These are phyloP conservation scores for Akanthomyces uredinophilus DNA, from an alignment of 2,329 filamentous ascomycete genomes.

Conservation along the genomic window DNA sequence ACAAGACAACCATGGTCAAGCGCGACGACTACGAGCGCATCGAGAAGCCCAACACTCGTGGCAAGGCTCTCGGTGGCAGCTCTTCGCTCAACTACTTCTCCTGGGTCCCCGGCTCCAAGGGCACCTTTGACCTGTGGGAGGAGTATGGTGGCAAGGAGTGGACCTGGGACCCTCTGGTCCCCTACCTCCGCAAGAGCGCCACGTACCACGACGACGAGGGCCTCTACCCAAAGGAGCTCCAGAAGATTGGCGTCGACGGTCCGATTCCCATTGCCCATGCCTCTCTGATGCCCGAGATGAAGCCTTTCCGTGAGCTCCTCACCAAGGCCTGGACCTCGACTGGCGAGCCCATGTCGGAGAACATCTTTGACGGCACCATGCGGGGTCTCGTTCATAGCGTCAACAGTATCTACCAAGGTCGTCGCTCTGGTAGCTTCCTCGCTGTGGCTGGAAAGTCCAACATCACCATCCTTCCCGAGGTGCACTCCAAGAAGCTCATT, in stretches of 20 bases:
- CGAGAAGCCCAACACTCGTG: constrained; percentile 59
- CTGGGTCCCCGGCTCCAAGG: constrained; percentile 54
- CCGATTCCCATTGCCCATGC: constrained; percentile 51
- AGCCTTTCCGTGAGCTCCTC: constrained; percentile 45
- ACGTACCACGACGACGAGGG: constrained; percentile 52
- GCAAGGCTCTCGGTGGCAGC: constrained; percentile 55
- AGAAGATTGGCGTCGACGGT: constrained; percentile 46
- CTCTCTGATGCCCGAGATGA: constrained; percentile 46
- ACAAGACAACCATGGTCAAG: constrained; percentile 57
- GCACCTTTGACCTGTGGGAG: constrained; percentile 63
- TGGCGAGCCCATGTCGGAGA: constrained; percentile 44
- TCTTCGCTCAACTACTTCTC: constrained; percentile 59
- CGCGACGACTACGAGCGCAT: constrained; percentile 54
- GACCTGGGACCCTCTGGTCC: constrained; percentile 48
- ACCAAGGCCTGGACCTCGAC: constrained; percentile 49
- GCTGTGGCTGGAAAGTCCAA: constrained; percentile 51
- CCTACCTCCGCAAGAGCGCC: constrained; percentile 51
- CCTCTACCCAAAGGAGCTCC: constrained; percentile 39
- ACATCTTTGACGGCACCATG: constrained; percentile 53
- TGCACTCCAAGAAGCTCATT: constrained; percentile 48
- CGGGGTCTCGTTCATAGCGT: constrained; percentile 47
- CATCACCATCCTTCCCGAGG: constrained; percentile 44
- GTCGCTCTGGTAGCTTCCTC: constrained; percentile 46
- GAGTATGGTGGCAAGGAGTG: constrained; percentile 66
- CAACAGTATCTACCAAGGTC: constrained; percentile 54